Evolutionary conservation across 2,329 filamentous ascomycete species (phyloP), one percentile per base, ranked within the genome.

Genomic region (Neocatenulostroma microsporum): DNA sequence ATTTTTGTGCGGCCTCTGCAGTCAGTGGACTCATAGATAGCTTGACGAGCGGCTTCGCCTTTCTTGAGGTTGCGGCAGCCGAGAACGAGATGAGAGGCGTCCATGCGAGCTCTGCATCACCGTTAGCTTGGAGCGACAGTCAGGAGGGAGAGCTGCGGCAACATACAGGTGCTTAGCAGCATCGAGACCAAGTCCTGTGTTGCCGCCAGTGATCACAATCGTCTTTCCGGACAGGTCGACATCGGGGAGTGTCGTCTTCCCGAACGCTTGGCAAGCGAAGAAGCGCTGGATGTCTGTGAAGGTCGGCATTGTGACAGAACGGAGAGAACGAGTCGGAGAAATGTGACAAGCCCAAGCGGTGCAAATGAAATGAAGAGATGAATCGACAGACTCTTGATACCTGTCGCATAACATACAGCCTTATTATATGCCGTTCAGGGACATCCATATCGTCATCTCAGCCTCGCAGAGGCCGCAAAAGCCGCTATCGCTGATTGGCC

Each of bases 11-110:
- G 18, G 12, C 13, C 14, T 15, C 9, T 20, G 20, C 31, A 34
- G 20, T 12, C 21, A 5, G 31, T 34, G n/a, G n/a, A n/a, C n/a
- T n/a, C n/a, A n/a, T n/a, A n/a, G n/a, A n/a, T n/a, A n/a, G n/a
- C n/a, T n/a, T n/a, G n/a, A n/a, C n/a, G n/a, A n/a, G 31, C 31
- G 9, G 31, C 31, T 24, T 34, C 31, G 31, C 31, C 31, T 34
- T 34, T 34, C 31, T 10, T 13, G 5, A 24, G 5, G 31, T 24
- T 34, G 21, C 31, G 31, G 20, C 31, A 34, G 18, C 19, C 31
- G 12, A 34, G 21, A 11, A 34, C 14, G 6, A 34, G 18, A 9
- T 13, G 7, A 15, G 31, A 34, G 10, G 31, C 31, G 6, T 34
- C 8, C 10, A 34, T 10, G 24, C 31, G 31, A 24, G 31, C 31